Evolutionary conservation across 139 green algal genomes (phyloP), one percentile per base, ranked within the genome.

Genomic region (Volvox africanus): DNA sequence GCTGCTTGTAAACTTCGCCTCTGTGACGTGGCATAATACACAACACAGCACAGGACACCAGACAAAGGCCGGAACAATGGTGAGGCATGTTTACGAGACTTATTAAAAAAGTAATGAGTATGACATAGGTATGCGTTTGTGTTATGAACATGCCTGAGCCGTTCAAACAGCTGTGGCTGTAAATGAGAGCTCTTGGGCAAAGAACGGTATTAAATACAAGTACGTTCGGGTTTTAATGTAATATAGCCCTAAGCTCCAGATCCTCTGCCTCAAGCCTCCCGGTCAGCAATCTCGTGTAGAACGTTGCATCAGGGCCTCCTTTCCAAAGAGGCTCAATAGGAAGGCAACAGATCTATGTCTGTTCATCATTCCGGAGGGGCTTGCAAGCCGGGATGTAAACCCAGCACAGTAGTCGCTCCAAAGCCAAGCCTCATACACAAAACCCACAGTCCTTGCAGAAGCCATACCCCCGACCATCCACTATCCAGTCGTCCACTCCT

Each of bases 201-300:
- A 61, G 22, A 22, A 79, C 22, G 32, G 21, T n/a, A 55, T 9
- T n/a, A n/a, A 55, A 55, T 55, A 55, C 44, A 55, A 75, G 11
- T 75, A 28, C 67, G 11, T 9, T 28, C 6, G 24, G 67, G 67
- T 12, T 26, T 75, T 75, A 75, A 75, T 75, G 67, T 14, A 75
- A 75, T 28, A 3, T 26, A 26, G 67, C 67, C 11, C 6, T 6
- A 75, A 75, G 67, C 11, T 12, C 24, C 67, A 75, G 22, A 2
- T 75, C 67, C 22, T 14, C 67, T 3, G 11, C 6, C 44, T 55
- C 5, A 55, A 55, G 9, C 9, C 44, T n/a, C 44, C 78, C 78
- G 78, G 78, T 84, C 78, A 84, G 78, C 21, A 84, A 84, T 84
- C 78, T 84, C 78, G 78, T 84, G 78, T 84, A 84, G 78, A 84